Conservation (phyloP, 768 basidiomycete genomes). For the Agaricus subrufescens region DNA sequence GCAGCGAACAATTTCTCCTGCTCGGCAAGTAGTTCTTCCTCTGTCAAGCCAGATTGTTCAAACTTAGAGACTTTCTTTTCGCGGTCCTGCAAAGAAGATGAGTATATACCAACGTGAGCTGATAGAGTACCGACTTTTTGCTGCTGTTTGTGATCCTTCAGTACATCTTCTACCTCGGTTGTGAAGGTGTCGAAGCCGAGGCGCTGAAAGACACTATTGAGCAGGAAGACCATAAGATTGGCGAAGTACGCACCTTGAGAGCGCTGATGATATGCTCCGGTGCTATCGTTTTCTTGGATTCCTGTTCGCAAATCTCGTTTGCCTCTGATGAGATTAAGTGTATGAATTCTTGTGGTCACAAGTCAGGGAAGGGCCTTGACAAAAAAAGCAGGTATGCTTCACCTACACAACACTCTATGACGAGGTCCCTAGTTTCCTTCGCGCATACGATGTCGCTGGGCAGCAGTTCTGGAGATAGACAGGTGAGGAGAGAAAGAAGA, state of each 20-base stretch:
- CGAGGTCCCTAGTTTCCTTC: constrained; percentile 94
- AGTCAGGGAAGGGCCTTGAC: background rate
- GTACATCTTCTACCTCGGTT: constrained; percentile 83
- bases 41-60: constrained; percentile 82
- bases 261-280: constrained; percentile 95
- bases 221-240: background rate
- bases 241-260: constrained; percentile 58
- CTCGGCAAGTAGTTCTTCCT: constrained; percentile 82
- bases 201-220: constrained; percentile 41
- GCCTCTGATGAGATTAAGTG: constrained; percentile 96
- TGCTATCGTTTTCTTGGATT: constrained; percentile 97
- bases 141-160: constrained; percentile 95
- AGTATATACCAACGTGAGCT: constrained; percentile 2
- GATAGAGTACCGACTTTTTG: constrained; percentile 63
- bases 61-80: constrained; percentile 92
- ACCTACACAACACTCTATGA: constrained; percentile 99
- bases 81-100: constrained; percentile 54
- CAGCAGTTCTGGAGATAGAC: constrained; percentile 65
- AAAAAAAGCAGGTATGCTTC: constrained; percentile 28
- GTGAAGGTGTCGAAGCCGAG: constrained; percentile 93
- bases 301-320: constrained; percentile 96
- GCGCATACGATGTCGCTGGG: constrained; percentile 85
- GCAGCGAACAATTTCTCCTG: constrained; percentile 94
- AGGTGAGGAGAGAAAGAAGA: constrained; percentile 5
- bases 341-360: constrained; percentile 77